Percentiles rank a stretch among this genome's conserved stretches.
Evolutionary conservation across 805 yeast species (phyloP).

Genomic region (Vanderwaltozyma tropicalis): DNA sequence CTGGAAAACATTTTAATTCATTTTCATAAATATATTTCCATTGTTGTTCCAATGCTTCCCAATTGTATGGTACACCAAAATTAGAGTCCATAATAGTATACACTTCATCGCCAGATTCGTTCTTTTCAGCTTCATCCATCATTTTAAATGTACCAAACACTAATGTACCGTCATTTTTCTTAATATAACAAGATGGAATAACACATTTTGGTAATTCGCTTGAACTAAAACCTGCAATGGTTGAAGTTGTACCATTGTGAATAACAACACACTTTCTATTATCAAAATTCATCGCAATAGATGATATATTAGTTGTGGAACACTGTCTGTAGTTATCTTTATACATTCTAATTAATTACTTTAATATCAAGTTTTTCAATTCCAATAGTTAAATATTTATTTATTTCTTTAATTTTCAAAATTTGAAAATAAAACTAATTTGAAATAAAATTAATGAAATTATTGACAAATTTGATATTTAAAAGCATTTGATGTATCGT

Average conservation of each 20-base stretch:
- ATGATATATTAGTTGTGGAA: too few relatives aligned
- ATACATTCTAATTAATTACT: too few relatives aligned
- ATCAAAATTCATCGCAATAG: background rate
- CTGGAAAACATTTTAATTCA: conserved; percentile 39
- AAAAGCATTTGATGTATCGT: too few relatives aligned
- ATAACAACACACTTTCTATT: conserved; percentile 50
- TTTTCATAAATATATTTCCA: conserved; percentile 57
- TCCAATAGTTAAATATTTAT: too few relatives aligned
- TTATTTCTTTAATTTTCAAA: too few relatives aligned
- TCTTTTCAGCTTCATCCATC: conserved; percentile 12
- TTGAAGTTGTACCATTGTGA: conserved; percentile 54
- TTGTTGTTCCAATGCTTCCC: conserved; percentile 55
- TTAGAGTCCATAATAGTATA: conserved; percentile 44
- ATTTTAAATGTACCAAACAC: conserved; percentile 24
- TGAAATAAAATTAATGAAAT: too few relatives aligned
- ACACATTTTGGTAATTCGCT: conserved; percentile 49
- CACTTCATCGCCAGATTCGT: conserved; percentile 14
- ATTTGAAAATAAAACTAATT: too few relatives aligned
- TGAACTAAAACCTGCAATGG: conserved; percentile 62
- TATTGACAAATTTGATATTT: background rate
- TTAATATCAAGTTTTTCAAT: too few relatives aligned
- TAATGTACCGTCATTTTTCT: conserved; percentile 17
- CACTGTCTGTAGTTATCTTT: too few relatives aligned
- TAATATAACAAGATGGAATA: conserved; percentile 46
- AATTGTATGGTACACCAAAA: conserved; percentile 58